phyloP scores from a whole-genome alignment of 306 rosid species.

The Aeschynomene evenia region DNA sequence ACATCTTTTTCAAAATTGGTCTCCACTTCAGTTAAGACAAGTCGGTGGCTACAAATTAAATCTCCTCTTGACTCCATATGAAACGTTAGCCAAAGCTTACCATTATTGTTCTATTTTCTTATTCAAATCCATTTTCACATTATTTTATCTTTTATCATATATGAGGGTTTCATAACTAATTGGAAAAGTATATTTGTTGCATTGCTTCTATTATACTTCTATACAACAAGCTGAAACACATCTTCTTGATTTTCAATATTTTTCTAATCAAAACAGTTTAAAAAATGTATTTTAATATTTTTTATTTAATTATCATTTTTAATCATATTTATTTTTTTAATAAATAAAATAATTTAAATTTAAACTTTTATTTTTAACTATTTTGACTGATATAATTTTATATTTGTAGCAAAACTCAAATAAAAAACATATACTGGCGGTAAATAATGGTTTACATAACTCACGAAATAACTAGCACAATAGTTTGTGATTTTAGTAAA shows the following conservation, averaged over 20 bases:
- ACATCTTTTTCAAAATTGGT: background rate
- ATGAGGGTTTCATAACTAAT: background rate
- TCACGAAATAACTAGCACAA: background rate
- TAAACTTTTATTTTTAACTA: too few species aligned
- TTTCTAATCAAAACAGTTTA: too few species aligned
- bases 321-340: too few species aligned
- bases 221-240: too few species aligned
- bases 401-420: too few species aligned
- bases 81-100: background rate
- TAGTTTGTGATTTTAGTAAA: background rate
- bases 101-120: conserved; percentile 7
- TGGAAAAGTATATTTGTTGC: background rate
- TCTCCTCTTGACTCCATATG: conserved; percentile 23
- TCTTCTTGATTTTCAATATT: too few species aligned
- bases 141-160: background rate
- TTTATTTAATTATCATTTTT: too few species aligned
- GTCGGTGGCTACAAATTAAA: conserved; percentile 35
- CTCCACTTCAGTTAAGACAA: conserved; percentile 5
- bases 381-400: too few species aligned
- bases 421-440: too few species aligned
- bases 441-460: too few species aligned
- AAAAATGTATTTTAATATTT: too few species aligned
- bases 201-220: background rate
- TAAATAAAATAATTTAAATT: too few species aligned
- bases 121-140: background rate